A percentile compares a stretch with the other conserved stretches of the same genome.
These are phyloP conservation scores for Mycocentrospora acerina DNA, from an alignment of 2,329 filamentous ascomycete species.

Conservation along the genomic window DNA sequence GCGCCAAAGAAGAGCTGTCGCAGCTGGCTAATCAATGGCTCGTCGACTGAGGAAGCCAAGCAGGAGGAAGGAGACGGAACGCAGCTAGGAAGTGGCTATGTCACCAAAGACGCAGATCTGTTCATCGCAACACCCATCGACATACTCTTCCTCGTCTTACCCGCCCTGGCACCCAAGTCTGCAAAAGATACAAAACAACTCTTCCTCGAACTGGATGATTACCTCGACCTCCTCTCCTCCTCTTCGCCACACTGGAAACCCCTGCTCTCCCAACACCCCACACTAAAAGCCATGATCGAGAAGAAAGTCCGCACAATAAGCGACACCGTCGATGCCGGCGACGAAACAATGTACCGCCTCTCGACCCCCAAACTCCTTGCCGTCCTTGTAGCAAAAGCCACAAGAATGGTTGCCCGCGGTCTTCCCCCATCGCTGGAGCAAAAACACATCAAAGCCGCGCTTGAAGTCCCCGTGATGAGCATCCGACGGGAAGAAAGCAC, in stretches of 20 bases:
- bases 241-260: slow-evolving; percentile 60
- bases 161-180: slow-evolving; percentile 60
- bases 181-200: slow-evolving; percentile 58
- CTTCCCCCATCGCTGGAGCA: slow-evolving; percentile 83
- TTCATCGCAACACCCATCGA: slow-evolving; percentile 83
- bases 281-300: slow-evolving; percentile 54
- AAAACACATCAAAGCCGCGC: slow-evolving; percentile 71
- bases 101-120: slow-evolving; percentile 71
- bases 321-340: slow-evolving; percentile 79
- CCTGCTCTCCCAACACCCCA: slow-evolving; percentile 51
- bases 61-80: slow-evolving; percentile 5
- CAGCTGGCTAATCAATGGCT: slow-evolving; percentile 55
- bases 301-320: slow-evolving; percentile 70
- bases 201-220: slow-evolving; percentile 70
- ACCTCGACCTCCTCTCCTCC: slow-evolving; percentile 64
- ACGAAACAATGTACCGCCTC: slow-evolving; percentile 82
- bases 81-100: slow-evolving; percentile 48
- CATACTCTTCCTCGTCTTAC: slow-evolving; percentile 78
- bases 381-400: slow-evolving; percentile 71
- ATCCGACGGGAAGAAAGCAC: slow-evolving; percentile 61
- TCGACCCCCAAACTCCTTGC: slow-evolving; percentile 69
- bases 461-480: slow-evolving; percentile 75
- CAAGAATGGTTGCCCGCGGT: slow-evolving; percentile 62
- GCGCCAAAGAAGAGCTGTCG: slow-evolving; percentile 52
- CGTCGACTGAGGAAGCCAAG: slow-evolving; percentile 3